Base-by-base conservation (phyloP, 306 rosid species). In the Arachis stenosperma region DNA sequence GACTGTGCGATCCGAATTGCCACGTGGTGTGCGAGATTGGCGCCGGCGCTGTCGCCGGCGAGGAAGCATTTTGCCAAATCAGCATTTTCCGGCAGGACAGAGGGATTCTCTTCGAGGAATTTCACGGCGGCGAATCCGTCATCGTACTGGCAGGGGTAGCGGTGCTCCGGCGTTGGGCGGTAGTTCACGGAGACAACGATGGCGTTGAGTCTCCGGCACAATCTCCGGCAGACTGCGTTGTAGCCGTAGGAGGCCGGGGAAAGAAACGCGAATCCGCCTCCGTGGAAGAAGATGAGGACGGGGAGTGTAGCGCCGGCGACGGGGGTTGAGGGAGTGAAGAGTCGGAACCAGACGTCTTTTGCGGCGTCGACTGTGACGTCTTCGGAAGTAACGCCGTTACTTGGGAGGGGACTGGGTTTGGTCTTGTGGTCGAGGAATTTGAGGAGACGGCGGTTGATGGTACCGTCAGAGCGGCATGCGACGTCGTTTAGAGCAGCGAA, bases 11-110 rank as follows among this genome's bases (percentile, higher is more conserved):
- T 83, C 11, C 94, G 82, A 2, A 93, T 62, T 0, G 88, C 90
- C 12, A 87, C 84, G 44, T 93, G 76, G 61, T 93, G 97, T 0
- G 92, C 92, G 9, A 93, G 0, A 53, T 90, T 93, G 8, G 81
- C 98, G 0, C 96, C 98, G 5, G 98, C 94, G 78, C 96, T 90
- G 61, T 93, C 97, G 0, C 98, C 98, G 1, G 84, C 86, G 3
- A 93, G 63, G 70, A 90, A 89, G 71, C 86, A 79, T 5, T 72
- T 80, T 0, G 92, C 71, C 46, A 83, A 1, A 58, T 89, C 96
- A 36, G 92, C 96, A 2, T 6, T 30, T 4, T 43, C 39, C 3
- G 97, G 96, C 22, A 90, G 44, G 1, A 7, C 65, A 47, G 39
- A 5, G 46, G 13, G 67, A 6, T 67, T 73, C 7, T 39, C 74